phyloP scores from a whole-genome alignment of 176 grass and related monocot genomes.

The Aegilops umbellulata region DNA sequence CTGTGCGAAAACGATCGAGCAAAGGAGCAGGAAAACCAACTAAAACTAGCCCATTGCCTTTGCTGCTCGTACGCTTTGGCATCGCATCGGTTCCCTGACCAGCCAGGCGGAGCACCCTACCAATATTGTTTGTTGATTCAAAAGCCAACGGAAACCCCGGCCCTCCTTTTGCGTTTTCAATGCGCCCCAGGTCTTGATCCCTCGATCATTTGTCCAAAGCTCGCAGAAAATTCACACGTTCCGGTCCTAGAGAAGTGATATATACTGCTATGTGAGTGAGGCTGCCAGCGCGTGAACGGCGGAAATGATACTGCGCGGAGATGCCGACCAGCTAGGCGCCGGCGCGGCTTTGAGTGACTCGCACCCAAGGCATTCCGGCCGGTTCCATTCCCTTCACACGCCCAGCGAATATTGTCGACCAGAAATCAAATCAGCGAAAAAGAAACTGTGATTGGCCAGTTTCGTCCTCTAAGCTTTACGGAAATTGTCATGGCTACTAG shows the following conservation, averaged over 20 bases:
- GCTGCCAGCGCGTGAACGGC: not conserved
- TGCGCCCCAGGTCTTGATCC: not conserved
- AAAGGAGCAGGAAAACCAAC: not conserved
- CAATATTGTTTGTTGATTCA: not conserved
- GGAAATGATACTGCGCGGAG: not conserved
- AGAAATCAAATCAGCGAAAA: not conserved
- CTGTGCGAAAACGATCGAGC: not conserved
- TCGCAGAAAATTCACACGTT: not conserved
- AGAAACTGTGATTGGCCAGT: not conserved
- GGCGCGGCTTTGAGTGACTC: constrained; percentile 43
- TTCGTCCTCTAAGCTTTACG: too few species aligned
- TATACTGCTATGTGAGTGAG: not conserved
- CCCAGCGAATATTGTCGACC: not conserved
- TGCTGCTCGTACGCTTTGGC: constrained; percentile 29
- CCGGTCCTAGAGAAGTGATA: not conserved
- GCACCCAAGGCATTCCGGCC: constrained; percentile 14
- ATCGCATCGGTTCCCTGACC: constrained; percentile 36
- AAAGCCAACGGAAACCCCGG: not conserved
- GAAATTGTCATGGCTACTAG: too few species aligned
- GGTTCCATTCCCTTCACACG: constrained; percentile 22
- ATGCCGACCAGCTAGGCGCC: constrained; percentile 31
- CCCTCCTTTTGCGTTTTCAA: not conserved
- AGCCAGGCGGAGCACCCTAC: not conserved
- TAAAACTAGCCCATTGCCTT: not conserved
- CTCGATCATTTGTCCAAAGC: constrained; percentile 6